Base-by-base conservation (phyloP, 2,329 filamentous ascomycete species). In the Ophiostoma fasciatum region DNA sequence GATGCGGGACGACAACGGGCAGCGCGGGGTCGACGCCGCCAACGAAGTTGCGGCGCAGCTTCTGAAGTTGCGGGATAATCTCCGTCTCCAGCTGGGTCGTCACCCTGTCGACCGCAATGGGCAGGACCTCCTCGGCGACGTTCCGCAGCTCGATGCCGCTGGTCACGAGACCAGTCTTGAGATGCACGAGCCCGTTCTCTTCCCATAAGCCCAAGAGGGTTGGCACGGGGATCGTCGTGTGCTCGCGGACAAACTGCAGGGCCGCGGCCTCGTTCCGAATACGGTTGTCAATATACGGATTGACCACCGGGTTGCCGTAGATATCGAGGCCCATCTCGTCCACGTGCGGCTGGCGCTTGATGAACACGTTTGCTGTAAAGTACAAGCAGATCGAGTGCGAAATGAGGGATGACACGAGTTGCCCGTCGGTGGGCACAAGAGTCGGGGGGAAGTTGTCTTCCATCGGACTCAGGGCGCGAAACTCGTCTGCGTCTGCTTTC, bases 1-100 rank as follows among this genome's bases (percentile, higher is more conserved):
- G 20, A 31, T 31, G 34, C 28, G 34, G 34, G 20, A 27, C 20
- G 19, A 36, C 22, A 14, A 36, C 34, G 3, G 34, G 34, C 3
- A 36, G 34, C 11, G 7, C 5, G 7, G 34, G 34, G 34, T 36
- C 21, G 21, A 28, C 28, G 18, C 34, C 25, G 15, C 34, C 34
- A 3, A 36, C 31, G 8, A 31, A 25, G 6, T 17, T 18, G 11
- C 28, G 20, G 14, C 21, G 34, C 11, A 36, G 34, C 4, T 18
- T n/a, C 7, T 21, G 34, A 5, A 31, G 34, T 15, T 36, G 28
- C 7, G 34, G 34, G 28, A 36, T n/a, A 18, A 36, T 27, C 12
- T 36, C 34, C 14, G 5, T 5, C 34, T 36, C 18, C 2, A 28
- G 25, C 18, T 35, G 33, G 13, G 25, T 13, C 13, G 17, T 22